Base-by-base conservation (phyloP, 164 flowering plant species). In the Houttuynia cordata region DNA sequence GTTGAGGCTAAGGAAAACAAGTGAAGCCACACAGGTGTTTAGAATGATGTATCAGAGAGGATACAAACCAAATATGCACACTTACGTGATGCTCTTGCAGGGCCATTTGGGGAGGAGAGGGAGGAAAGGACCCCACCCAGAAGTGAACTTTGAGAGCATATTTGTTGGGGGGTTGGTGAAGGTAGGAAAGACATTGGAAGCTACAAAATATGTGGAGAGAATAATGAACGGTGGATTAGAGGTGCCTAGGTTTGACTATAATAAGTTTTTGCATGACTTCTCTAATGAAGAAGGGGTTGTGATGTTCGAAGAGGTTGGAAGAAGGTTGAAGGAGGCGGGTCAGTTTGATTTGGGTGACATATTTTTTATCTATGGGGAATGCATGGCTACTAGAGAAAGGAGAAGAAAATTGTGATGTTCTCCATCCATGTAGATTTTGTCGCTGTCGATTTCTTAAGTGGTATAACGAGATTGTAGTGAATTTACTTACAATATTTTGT, bases 81-180 rank as follows among this genome's bases (percentile, higher is more conserved):
- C 98, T 1, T 92, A 89, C 59, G 64, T 92, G 13, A 87, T 92
- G 93, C 72, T 92, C 42, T 73, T 92, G 81, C 95, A 89, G 61
- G 98, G 91, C 59, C 98, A 92, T 76, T 61, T 92, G 66, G 98
- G 96, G 67, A 88, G 71, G 81, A 83, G 85, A 62, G 98, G 98
- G 64, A 80, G 93, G 73, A 87, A 83, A 57, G 98, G 95, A 42
- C 61, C 61, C 0, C 83, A 92, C 62, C 82, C 91, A 6, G 56
- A 75, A n/a, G n/a, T n/a, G n/a, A n/a, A n/a, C n/a, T n/a, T n/a
- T n/a, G n/a, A n/a, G n/a, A n/a, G n/a, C n/a, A n/a, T n/a, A n/a
- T n/a, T n/a, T 72, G 91, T 92, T 23, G 98, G 98, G 34, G 98
- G 98, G 24, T 61, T 92, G 79, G 77, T 87, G 13, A 89, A 86